Base-by-base conservation (phyloP, 371 early-diverging fungal species). In the Rhizopus delemar region DNA sequence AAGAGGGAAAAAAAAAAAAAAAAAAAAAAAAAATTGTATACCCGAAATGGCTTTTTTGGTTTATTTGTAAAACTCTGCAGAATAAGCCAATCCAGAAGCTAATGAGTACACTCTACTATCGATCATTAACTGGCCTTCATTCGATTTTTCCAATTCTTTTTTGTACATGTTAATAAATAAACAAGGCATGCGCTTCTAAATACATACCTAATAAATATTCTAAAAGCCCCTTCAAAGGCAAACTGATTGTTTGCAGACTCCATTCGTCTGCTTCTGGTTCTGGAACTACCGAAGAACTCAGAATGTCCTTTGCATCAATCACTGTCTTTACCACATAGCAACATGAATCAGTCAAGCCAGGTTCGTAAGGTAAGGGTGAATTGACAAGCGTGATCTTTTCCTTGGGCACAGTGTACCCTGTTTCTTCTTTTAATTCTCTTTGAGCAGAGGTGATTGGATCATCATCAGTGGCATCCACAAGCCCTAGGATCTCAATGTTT, bases 341-440 rank as follows among this genome's bases (percentile, higher is more conserved):
- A 34, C 78, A 77, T 3, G 86, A 85, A 43, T 77, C 72, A 8
- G 83, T 81, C 53, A 88, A 36, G 2, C 85, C 86, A 3, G 88
- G 86, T 43, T 88, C 88, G 59, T 84, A 86, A 7, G 80, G 70
- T 8, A 83, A 62, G 15, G 80, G 73, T 8, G 49, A 32, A 35
- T 60, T 59, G 0, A 34, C 12, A 8, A 65, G 4, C 28, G 33
- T 34, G 12, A 65, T 51, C 8, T 60, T 2, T 15, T 60, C 39
- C 35, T 41, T 16, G 2, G 60, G 35, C n/a, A 65, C 51, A 16
- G 8, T 11, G 13, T 73, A 85, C 0, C 88, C 88, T 35, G 86
- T 86, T 61, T 88, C 88, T 57, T 88, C 88, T 43, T 61, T 65
- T 8, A 86, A 61, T 59, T 86, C 88, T 9, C 88, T 73, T 16